These are phyloP conservation scores for Ephemerocybe angulata DNA, from an alignment of 768 basidiomycete genomes.

Conservation along the genomic window DNA sequence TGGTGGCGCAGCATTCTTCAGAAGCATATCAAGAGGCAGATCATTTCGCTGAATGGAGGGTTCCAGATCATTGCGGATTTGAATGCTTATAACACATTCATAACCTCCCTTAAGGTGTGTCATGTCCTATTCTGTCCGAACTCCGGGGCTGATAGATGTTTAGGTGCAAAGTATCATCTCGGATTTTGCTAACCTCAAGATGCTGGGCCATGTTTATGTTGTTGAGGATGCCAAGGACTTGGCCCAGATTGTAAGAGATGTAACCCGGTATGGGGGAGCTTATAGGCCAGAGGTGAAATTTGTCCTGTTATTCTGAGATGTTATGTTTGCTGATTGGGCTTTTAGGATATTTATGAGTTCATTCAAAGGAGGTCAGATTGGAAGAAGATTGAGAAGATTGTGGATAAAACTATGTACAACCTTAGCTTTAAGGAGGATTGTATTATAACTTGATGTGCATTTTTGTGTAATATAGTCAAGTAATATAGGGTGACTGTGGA, in stretches of 20 bases:
- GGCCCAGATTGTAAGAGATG: conserved; percentile 93
- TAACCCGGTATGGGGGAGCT: conserved; percentile 91
- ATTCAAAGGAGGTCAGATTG: conserved; percentile 93
- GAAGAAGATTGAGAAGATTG: conserved; percentile 97
- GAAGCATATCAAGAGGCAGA: conserved; percentile 95
- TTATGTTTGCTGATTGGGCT: conserved; percentile 1
- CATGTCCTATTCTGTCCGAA: background rate
- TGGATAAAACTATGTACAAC: conserved; percentile 94
- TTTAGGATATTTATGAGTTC: conserved; percentile 90
- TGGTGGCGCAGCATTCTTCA: conserved; percentile 77
- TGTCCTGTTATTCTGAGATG: background rate
- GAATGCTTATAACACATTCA: conserved; percentile 89
- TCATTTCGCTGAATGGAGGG: conserved; percentile 90
- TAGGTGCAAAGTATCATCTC: conserved; percentile 76
- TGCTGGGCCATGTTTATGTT: conserved; percentile 95
- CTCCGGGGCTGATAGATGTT: background rate
- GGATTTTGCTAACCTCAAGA: conserved; percentile 93
- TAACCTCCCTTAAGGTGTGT: conserved; percentile 75
- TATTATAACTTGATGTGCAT: conserved; percentile 29
- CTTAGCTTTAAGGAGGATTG: conserved; percentile 93
- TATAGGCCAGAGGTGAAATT: conserved; percentile 82
- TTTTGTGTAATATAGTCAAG: too few relatives aligned
- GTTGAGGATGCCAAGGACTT: conserved; percentile 95
- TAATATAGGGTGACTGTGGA: too few relatives aligned
- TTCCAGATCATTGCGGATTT: conserved; percentile 96